Percentiles rank a stretch among this genome's conserved stretches.
Evolutionary conservation across 2,329 filamentous ascomycete genomes (phyloP).

Genomic region (Ramichloridium luteum): DNA sequence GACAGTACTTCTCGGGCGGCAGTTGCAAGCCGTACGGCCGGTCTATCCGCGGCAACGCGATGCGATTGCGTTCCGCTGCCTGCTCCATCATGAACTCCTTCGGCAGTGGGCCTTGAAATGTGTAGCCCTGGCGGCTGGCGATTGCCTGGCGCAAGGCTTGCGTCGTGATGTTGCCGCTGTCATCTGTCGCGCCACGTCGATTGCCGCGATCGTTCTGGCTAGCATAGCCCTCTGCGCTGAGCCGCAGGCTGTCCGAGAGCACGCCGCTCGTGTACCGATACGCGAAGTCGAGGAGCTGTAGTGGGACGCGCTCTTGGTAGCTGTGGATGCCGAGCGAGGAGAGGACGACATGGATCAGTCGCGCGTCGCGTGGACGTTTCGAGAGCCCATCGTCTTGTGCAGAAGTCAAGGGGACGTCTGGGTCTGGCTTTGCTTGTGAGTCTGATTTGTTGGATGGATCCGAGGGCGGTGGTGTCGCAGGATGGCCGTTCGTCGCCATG

Average conservation of each 20-base stretch:
- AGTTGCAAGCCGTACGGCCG: constrained; percentile 46
- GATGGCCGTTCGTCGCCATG: constrained; percentile 19
- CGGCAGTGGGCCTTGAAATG: constrained; percentile 51
- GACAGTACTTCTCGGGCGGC: constrained; percentile 50
- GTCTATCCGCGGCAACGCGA: constrained; percentile 47
- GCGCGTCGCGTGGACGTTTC: constrained; percentile 60
- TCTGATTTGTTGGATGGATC: constrained; percentile 13
- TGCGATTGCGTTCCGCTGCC: constrained; percentile 57
- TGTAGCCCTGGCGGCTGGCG: constrained; percentile 52
- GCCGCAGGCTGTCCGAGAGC: constrained; percentile 57
- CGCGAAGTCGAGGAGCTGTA: constrained; percentile 74
- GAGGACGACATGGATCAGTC: constrained; percentile 68
- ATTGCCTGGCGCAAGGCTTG: constrained; percentile 64
- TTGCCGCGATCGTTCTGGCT: constrained; percentile 15
- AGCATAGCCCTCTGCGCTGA: constrained; percentile 56
- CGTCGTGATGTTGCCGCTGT: constrained; percentile 45
- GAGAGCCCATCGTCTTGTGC: constrained; percentile 25
- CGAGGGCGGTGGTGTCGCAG: constrained; percentile 20
- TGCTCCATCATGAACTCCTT: constrained; percentile 70
- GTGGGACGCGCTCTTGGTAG: constrained; percentile 71
- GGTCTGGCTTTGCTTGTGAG: constrained; percentile 12
- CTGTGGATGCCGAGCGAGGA: constrained; percentile 65
- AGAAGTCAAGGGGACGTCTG: constrained; percentile 22
- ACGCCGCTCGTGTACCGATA: constrained; percentile 68
- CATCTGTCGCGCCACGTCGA: constrained; percentile 26